phyloP scores from a whole-genome alignment of 1,139 yeast genomes.

The Magnusiomyces sp. region DNA sequence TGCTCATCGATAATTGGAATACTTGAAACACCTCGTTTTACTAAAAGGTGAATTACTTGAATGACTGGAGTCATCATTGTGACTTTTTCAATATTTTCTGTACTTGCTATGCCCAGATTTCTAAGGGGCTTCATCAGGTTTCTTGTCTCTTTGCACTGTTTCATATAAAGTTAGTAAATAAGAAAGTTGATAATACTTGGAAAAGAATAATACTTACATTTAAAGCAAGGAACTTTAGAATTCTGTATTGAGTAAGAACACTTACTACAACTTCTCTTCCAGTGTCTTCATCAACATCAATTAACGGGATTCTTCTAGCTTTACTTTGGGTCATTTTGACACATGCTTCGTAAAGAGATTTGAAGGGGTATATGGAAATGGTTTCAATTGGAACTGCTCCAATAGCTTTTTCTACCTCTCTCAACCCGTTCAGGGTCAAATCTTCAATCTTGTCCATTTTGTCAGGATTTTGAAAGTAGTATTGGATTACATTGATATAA shows the following conservation, averaged over 20 bases:
- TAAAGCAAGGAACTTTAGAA: constrained; percentile 87
- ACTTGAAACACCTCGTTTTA: constrained; percentile 75
- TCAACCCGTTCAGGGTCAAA: constrained; percentile 71
- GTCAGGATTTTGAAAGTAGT: constrained; percentile 86
- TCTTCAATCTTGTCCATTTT: constrained; percentile 84
- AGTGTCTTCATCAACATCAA: constrained; percentile 89
- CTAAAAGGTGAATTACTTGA: constrained; percentile 79
- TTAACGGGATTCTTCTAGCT: constrained; percentile 89
- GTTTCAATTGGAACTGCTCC: constrained; percentile 89
- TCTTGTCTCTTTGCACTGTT: constrained; percentile 75
- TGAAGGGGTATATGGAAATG: constrained; percentile 83
- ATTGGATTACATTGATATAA: constrained; percentile 90
- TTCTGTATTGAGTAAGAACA: constrained; percentile 93
- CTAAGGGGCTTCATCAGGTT: constrained; percentile 70
- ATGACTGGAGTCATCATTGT: constrained; percentile 89
- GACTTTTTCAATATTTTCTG: constrained; percentile 61
- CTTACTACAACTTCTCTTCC: constrained; percentile 91
- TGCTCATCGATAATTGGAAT: constrained; percentile 84
- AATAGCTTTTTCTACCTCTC: constrained; percentile 75
- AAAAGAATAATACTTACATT: constrained; percentile 32
- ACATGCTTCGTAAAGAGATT: constrained; percentile 88
- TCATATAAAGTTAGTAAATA: background rate
- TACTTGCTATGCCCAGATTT: constrained; percentile 58
- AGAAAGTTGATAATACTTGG: background rate
- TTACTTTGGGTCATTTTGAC: constrained; percentile 81